phyloP scores from a whole-genome alignment of 805 yeast genomes.

The Diddensiella transvaalensis region DNA sequence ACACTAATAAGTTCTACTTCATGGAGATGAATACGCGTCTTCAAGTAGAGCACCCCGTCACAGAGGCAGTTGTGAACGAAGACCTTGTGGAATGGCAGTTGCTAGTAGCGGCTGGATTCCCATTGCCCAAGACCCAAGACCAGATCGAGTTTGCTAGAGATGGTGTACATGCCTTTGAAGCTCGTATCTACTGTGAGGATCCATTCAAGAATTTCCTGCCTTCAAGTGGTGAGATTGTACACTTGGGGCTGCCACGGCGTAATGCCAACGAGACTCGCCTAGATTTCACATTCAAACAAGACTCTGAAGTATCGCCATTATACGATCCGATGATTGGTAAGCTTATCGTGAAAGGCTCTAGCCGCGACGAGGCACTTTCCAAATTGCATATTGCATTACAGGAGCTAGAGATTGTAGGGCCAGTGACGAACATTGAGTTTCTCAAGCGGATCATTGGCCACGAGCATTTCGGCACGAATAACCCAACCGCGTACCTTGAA shows the following conservation, averaged over 20 bases:
- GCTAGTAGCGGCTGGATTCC: slow-evolving; percentile 33
- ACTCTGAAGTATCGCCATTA: slow-evolving; percentile 29
- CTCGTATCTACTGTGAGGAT: slow-evolving; percentile 34
- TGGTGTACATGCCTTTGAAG: slow-evolving; percentile 32
- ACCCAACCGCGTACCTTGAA: slow-evolving; percentile 27
- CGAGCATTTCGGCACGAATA: slow-evolving; percentile 28
- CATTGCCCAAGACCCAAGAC: slow-evolving; percentile 32
- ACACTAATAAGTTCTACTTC: slow-evolving; percentile 49
- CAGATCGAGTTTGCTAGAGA: slow-evolving; percentile 21
- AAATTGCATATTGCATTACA: slow-evolving; percentile 29
- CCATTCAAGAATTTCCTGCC: slow-evolving; percentile 33
- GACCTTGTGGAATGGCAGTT: slow-evolving; percentile 53
- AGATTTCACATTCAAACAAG: slow-evolving; percentile 29
- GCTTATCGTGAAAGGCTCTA: slow-evolving; percentile 29
- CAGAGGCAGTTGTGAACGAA: slow-evolving; percentile 53
- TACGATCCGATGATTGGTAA: slow-evolving; percentile 36
- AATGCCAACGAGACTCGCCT: slow-evolving; percentile 27
- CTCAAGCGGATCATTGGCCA: slow-evolving; percentile 28
- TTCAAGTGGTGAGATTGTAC: slow-evolving; percentile 30
- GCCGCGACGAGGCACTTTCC: slow-evolving; percentile 28
- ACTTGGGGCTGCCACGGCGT: slow-evolving; percentile 28
- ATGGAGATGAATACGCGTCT: slow-evolving; percentile 57
- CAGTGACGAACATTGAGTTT: slow-evolving; percentile 33
- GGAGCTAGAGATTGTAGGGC: slow-evolving; percentile 33
- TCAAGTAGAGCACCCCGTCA: slow-evolving; percentile 57